Base-by-base conservation (phyloP, 1,284 basidiomycete genomes). In the Cryptococcus sp. region DNA sequence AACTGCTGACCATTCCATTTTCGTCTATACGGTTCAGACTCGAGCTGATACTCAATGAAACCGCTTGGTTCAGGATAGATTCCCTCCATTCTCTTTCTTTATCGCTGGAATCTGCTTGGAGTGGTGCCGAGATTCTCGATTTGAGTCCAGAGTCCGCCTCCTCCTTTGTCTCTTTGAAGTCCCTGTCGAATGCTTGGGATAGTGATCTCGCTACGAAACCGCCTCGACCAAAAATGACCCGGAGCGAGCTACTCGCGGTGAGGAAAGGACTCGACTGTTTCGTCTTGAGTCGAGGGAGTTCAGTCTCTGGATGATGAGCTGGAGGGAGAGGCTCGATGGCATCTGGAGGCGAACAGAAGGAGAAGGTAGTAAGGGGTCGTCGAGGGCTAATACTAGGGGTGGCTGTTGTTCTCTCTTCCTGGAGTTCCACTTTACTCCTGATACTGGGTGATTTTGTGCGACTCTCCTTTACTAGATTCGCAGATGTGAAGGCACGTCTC, bases 281-380 rank as follows among this genome's bases (percentile, higher is more conserved):
- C 4, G 54, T 56, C 47, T 54, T 50, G 8, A 58, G 15, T 2
- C 52, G 44, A 11, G 46, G 30, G 14, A 36, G 41, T n/a, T 52
- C 50, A n/a, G 46, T 50, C 15, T 31, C 30, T 14, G 52, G 46
- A 13, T 10, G 14, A 31, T 41, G 10, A 13, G 38, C 33, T 3
- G 48, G 53, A 4, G 55, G 57, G 5, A 67, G 52, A 4, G 66
- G 64, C 10, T 68, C 67, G 34, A 68, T 62, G 3, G 65, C 65
- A 35, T 58, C 56, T 3, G 62, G 45, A 13, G 67, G 63, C 3
- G 61, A 65, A 46, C 67, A 68, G 2, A 68, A 42, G 11, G 58
- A 55, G 52, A 65, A 60, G 1, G 56, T 44, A 6, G 58, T 60
- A 10, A 53, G 41, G n/a, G 51, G 53, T 38, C 56, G 48, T 43